phyloP scores from a whole-genome alignment of 2,329 filamentous ascomycete species.

The Beauveria sp. region DNA sequence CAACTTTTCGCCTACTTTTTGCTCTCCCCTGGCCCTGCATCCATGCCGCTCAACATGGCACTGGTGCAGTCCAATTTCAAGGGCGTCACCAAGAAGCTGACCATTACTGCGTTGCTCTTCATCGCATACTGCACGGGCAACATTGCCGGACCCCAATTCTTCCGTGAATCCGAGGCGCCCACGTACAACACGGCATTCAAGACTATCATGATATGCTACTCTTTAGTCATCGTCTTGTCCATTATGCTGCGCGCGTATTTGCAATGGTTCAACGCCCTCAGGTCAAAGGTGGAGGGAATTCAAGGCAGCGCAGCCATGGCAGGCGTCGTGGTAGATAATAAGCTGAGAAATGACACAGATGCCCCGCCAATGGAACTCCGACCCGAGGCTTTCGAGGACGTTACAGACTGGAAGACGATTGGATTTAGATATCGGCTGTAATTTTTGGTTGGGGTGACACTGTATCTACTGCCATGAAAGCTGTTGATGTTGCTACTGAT shows the following conservation, averaged over 20 bases:
- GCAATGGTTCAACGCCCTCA: slow-evolving; percentile 33
- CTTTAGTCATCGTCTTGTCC: slow-evolving; percentile 38
- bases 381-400: slow-evolving; percentile 45
- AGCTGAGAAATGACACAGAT: slow-evolving; percentile 21
- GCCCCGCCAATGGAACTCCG: slow-evolving; percentile 26
- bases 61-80: slow-evolving; percentile 49
- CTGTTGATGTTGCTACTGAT: too few species aligned
- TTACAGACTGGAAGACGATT: slow-evolving; percentile 51
- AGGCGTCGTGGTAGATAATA: slow-evolving; percentile 31
- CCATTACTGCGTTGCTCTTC: slow-evolving; percentile 48
- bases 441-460: too few species aligned
- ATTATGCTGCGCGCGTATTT: slow-evolving; percentile 40
- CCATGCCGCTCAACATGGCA: slow-evolving; percentile 47
- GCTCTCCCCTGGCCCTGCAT: slow-evolving; percentile 43
- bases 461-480: too few species aligned
- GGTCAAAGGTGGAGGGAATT: slow-evolving; percentile 36
- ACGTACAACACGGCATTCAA: slow-evolving; percentile 46
- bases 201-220: slow-evolving; percentile 50
- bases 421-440: slow-evolving; percentile 52
- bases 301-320: slow-evolving; percentile 35
- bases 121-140: slow-evolving; percentile 49
- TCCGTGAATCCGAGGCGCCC: slow-evolving; percentile 40
- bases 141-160: slow-evolving; percentile 49
- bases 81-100: slow-evolving; percentile 54
- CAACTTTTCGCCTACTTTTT: slow-evolving; percentile 53